Percentiles rank a stretch among this genome's conserved stretches.
These are phyloP conservation scores for Ogataea populi-albae DNA, from an alignment of 805 yeast genomes.

Conservation along the genomic window DNA sequence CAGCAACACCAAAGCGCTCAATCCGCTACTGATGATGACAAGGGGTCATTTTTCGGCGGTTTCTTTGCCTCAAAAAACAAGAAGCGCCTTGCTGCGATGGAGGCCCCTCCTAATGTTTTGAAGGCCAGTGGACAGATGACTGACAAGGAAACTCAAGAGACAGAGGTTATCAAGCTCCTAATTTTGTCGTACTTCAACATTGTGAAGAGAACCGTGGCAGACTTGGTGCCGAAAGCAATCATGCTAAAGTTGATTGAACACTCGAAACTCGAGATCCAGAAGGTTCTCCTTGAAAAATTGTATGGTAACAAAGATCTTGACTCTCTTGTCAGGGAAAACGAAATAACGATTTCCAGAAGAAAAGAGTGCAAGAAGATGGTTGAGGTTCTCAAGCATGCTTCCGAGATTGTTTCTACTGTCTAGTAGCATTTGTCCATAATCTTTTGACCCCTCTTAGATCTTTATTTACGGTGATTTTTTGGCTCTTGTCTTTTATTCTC, in stretches of 20 bases:
- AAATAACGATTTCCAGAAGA: conserved; percentile 88
- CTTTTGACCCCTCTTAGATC: background rate
- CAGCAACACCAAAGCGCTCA: conserved; percentile 31
- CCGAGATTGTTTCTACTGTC: conserved; percentile 81
- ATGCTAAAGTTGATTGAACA: conserved; percentile 86
- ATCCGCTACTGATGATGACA: conserved; percentile 45
- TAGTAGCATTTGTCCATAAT: conserved; percentile 19
- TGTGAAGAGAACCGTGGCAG: conserved; percentile 91
- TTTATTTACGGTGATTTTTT: background rate
- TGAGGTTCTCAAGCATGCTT: conserved; percentile 82
- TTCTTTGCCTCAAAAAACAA: conserved; percentile 90
- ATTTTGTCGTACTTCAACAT: conserved; percentile 88
- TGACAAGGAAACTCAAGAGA: conserved; percentile 94
- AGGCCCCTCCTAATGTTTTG: conserved; percentile 93
- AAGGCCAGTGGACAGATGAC: conserved; percentile 91
- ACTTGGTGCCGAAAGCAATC: conserved; percentile 90
- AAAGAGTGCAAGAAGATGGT: conserved; percentile 95
- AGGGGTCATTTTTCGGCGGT: conserved; percentile 90
- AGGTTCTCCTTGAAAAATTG: conserved; percentile 80
- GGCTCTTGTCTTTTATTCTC: conserved; percentile 5
- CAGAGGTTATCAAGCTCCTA: conserved; percentile 92
- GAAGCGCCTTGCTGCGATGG: conserved; percentile 92
- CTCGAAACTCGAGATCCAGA: conserved; percentile 87
- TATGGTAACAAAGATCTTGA: conserved; percentile 73
- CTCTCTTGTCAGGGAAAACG: conserved; percentile 86